Evolutionary conservation across 2,329 filamentous ascomycete species (phyloP).

Genomic region (Cercospora janseana): DNA sequence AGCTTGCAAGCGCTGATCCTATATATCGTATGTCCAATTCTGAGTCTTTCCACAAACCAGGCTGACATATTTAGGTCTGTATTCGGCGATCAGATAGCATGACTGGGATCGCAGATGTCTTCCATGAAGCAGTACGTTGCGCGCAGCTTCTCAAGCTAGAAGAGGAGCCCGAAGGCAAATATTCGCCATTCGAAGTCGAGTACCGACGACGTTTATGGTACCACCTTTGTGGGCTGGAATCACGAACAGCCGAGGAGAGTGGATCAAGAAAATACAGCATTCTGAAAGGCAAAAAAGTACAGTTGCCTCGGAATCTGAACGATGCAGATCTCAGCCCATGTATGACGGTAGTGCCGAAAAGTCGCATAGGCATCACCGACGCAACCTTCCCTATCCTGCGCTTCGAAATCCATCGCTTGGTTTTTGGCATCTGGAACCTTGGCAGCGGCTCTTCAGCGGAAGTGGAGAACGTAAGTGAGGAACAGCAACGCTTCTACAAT

Average conservation of each 20-base stretch:
- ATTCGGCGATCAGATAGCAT: slow-evolving; percentile 22
- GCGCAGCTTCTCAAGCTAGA: slow-evolving; percentile 26
- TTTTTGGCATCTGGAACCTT: slow-evolving; percentile 22
- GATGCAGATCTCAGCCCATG: slow-evolving; percentile 29
- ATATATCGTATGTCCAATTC: slow-evolving; percentile 22
- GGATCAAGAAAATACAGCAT: slow-evolving; percentile 24
- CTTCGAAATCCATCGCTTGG: slow-evolving; percentile 28
- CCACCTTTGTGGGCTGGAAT: slow-evolving; percentile 30
- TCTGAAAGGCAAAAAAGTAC: slow-evolving; percentile 25
- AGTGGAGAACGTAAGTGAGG: slow-evolving; percentile 12
- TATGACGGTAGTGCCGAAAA: slow-evolving; percentile 21
- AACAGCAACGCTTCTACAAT: slow-evolving; percentile 22
- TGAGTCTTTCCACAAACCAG: no score
- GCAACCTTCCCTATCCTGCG: slow-evolving; percentile 28
- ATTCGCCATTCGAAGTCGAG: slow-evolving; percentile 25
- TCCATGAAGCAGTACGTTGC: slow-evolving; percentile 24
- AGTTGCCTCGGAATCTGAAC: slow-evolving; percentile 31
- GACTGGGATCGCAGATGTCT: slow-evolving; percentile 22
- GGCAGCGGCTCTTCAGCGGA: slow-evolving; percentile 9
- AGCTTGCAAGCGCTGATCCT: slow-evolving; percentile 27
- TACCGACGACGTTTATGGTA: slow-evolving; percentile 29
- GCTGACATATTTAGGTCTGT: slow-evolving; percentile 20
- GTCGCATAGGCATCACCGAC: slow-evolving; percentile 28
- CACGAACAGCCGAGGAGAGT: slow-evolving; percentile 30
- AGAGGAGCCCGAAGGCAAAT: slow-evolving; percentile 21